Conservation (phyloP, 768 basidiomycete species). For the Macrolepiota albuminosa region DNA sequence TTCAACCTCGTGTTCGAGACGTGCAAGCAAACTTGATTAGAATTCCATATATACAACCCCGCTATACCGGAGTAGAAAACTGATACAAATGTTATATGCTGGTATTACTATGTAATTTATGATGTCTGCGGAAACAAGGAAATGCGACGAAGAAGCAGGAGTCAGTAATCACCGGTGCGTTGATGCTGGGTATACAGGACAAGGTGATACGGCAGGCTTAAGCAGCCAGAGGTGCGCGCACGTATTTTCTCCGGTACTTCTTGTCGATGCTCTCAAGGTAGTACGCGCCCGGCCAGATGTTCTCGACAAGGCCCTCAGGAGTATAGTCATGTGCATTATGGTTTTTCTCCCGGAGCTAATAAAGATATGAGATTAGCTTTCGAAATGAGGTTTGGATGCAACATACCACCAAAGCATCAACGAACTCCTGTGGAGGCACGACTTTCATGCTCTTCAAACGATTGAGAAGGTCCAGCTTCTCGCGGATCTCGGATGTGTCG, state of each 20-base stretch:
- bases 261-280: constrained; percentile 89
- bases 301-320: constrained; percentile 81
- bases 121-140: constrained; percentile 10
- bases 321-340: constrained; percentile 86
- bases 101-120: constrained; percentile 11
- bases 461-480: constrained; percentile 76
- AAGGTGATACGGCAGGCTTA: constrained; percentile 13
- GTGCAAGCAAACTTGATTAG: neutral
- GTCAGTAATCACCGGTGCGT: constrained; percentile 2
- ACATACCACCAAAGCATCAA: constrained; percentile 71
- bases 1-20: neutral
- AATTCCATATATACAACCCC: constrained; percentile 12
- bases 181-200: constrained; percentile 9
- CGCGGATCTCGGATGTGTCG: constrained; percentile 74
- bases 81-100: constrained; percentile 12
- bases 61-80: neutral
- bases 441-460: constrained; percentile 85
- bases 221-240: constrained; percentile 38
- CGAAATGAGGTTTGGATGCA: neutral
- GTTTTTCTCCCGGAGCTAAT: constrained; percentile 93
- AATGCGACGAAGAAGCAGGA: constrained; percentile 2
- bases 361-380: constrained; percentile 3
- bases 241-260: constrained; percentile 91
- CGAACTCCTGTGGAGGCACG: constrained; percentile 88
- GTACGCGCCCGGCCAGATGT: constrained; percentile 92